Base-by-base conservation (phyloP, 768 basidiomycete species). In the Auricularia cornea region DNA sequence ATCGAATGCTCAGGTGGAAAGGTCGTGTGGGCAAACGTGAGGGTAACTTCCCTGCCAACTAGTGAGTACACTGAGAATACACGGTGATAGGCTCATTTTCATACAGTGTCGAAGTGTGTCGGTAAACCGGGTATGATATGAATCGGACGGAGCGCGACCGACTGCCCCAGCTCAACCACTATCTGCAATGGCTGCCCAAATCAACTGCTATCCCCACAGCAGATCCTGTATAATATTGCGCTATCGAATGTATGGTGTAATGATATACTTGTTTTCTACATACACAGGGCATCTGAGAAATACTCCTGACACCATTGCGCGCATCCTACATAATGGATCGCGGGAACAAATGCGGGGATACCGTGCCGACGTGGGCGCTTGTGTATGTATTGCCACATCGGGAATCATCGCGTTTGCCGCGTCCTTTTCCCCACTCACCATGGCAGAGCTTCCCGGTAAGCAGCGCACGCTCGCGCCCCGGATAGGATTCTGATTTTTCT, bases 41-140 rank as follows among this genome's bases (percentile, higher is more conserved):
- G 66, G 91, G 91, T 0, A 81, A 87, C 54, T 92, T 93, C 72
- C 90, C 90, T 35, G 90, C 90, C 26, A 67, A 65, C 41, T 63
- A 32, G 35, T 51, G 41, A 16, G 40, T 59, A n/a, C 12, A 20
- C 3, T 10, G 23, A 31, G n/a, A 30, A 23, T 3, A 5, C 38
- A 29, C 6, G 2, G 32, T 26, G 12, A 10, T 12, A 4, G 32
- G n/a, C 31, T 51, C 14, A 59, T 32, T 26, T 11, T 20, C 38
- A 11, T 32, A 23, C 52, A 64, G 64, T 18, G 23, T 48, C 23
- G 20, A 48, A 14, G 35, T 38, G 11, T 48, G 44, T 18, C 20
- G 44, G 20, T 48, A 18, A 48, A 18, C 6, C 12, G 44, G 20
- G 10, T 1, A 29, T 57, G 20, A 48, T 48, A 18, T 14, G 11